Conservation (phyloP, 1,284 basidiomycete species). For the Neolentinus lepideus region DNA sequence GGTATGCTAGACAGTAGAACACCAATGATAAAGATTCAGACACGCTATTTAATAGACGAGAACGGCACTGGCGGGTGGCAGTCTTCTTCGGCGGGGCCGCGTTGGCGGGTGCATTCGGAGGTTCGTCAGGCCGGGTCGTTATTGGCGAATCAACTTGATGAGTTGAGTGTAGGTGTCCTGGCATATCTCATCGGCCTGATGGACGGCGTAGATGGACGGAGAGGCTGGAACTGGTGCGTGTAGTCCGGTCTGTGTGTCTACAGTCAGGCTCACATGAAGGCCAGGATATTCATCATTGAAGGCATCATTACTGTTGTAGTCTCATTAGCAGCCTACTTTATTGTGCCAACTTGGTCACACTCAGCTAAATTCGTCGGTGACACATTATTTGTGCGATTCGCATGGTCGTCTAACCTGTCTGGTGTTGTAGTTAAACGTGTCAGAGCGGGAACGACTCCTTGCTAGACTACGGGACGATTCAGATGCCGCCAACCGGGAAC, state of each 20-base stretch:
- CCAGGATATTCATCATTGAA: constrained; percentile 42
- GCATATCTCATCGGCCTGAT: constrained; percentile 53
- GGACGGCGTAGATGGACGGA: constrained; percentile 47
- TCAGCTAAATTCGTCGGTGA: constrained; percentile 44
- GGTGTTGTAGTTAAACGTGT: constrained; percentile 32
- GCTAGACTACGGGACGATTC: constrained; percentile 42
- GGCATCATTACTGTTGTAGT: constrained; percentile 44
- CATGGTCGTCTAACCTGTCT: background rate
- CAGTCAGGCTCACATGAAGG: background rate
- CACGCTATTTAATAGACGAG: too few relatives aligned
- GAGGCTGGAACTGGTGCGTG: constrained; percentile 45
- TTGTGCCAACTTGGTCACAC: constrained; percentile 52
- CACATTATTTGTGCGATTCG: background rate
- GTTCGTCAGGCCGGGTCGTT: constrained; percentile 16
- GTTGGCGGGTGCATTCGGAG: constrained; percentile 52
- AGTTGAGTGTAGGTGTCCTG: constrained; percentile 31
- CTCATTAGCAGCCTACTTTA: constrained; percentile 42
- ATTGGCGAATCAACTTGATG: background rate
- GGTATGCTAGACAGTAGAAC: constrained; percentile 4
- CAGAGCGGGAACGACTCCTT: constrained; percentile 40
- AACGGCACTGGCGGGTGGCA: constrained; percentile 54
- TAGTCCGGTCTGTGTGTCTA: background rate
- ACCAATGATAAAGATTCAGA: constrained; percentile 16
- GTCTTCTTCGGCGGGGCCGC: constrained; percentile 55
- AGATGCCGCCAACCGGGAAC: constrained; percentile 43